Evolutionary conservation across 1,139 yeast species (phyloP).

Genomic region (Yamadazyma sp.): DNA sequence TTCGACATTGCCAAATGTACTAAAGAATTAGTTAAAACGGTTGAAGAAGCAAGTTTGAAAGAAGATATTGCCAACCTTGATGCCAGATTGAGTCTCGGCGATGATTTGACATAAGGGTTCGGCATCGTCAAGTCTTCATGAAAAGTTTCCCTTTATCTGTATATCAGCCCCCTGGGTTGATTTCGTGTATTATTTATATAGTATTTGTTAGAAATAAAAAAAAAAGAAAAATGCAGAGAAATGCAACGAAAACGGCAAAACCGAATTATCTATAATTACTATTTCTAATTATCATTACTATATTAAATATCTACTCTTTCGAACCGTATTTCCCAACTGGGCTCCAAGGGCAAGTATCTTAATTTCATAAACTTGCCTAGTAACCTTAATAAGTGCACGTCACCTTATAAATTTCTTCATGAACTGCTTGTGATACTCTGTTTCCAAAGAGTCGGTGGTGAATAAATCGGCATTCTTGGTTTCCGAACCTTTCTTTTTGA

Average conservation of each 20-base stretch:
- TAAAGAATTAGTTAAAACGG: slow-evolving; percentile 91
- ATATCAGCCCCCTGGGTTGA: neutral
- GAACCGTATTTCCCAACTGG: too few relatives aligned
- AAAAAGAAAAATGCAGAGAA: too few relatives aligned
- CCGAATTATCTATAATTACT: too few relatives aligned
- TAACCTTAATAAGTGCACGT: too few relatives aligned
- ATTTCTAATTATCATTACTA: too few relatives aligned
- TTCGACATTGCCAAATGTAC: slow-evolving; percentile 96
- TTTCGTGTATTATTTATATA: slow-evolving; percentile 11
- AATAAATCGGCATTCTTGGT: slow-evolving; percentile 25
- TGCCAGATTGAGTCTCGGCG: slow-evolving; percentile 42
- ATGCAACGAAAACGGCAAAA: too few relatives aligned
- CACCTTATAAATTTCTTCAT: slow-evolving; percentile 62
- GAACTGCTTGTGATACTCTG: slow-evolving; percentile 72
- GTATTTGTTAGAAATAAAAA: neutral
- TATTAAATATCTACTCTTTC: too few relatives aligned
- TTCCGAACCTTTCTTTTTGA: slow-evolving; percentile 31
- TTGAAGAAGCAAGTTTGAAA: slow-evolving; percentile 88
- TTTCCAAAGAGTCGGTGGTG: slow-evolving; percentile 65
- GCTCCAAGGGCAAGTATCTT: too few relatives aligned
- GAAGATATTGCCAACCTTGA: slow-evolving; percentile 65
- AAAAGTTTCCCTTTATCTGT: neutral
- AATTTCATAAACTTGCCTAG: too few relatives aligned
- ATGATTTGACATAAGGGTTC: slow-evolving; percentile 30
- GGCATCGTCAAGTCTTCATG: too few relatives aligned